Conservation (phyloP, 768 basidiomycete genomes). For the Gautieria morchelliformis region DNA sequence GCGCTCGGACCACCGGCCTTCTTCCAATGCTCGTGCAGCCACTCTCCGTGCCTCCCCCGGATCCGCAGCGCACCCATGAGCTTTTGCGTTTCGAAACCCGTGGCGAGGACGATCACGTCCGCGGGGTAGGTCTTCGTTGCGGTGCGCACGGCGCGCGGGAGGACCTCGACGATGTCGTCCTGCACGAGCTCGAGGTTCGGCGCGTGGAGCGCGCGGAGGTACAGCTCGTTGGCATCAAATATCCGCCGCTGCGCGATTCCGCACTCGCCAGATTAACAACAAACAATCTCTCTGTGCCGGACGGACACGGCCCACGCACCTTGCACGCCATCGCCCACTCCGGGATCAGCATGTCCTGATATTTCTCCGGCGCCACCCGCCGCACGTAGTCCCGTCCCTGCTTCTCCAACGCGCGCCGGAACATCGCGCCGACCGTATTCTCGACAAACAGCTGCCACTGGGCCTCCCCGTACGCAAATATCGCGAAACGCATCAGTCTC, state of each 20-base stretch:
- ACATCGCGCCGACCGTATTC: neutral
- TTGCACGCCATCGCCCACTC: slow-evolving; percentile 16
- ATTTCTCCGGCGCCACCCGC: slow-evolving; percentile 13
- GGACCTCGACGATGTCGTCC: slow-evolving; percentile 9
- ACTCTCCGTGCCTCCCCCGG: slow-evolving; percentile 11
- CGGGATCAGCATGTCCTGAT: slow-evolving; percentile 14
- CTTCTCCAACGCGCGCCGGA: slow-evolving; percentile 4
- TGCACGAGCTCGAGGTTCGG: slow-evolving; percentile 13
- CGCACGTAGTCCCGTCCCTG: slow-evolving; percentile 10
- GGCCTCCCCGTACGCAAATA: neutral
- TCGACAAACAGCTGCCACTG: neutral
- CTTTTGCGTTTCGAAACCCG: slow-evolving; percentile 5
- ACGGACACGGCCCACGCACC: neutral
- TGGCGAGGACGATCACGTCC: slow-evolving; percentile 17
- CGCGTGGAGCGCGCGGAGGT: slow-evolving; percentile 11
- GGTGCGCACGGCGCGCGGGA: slow-evolving; percentile 11
- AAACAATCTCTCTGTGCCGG: slow-evolving; percentile 26
- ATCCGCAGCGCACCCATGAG: slow-evolving; percentile 12
- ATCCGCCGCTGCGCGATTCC: slow-evolving; percentile 15
- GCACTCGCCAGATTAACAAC: slow-evolving; percentile 16
- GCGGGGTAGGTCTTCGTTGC: slow-evolving; percentile 10
- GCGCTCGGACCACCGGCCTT: slow-evolving; percentile 9
- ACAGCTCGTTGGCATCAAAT: slow-evolving; percentile 18
- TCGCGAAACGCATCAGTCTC: neutral
- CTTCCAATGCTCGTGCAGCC: slow-evolving; percentile 11